Evolutionary conservation across 306 rosid genomes (phyloP).

Genomic region (Castanea mollissima): DNA sequence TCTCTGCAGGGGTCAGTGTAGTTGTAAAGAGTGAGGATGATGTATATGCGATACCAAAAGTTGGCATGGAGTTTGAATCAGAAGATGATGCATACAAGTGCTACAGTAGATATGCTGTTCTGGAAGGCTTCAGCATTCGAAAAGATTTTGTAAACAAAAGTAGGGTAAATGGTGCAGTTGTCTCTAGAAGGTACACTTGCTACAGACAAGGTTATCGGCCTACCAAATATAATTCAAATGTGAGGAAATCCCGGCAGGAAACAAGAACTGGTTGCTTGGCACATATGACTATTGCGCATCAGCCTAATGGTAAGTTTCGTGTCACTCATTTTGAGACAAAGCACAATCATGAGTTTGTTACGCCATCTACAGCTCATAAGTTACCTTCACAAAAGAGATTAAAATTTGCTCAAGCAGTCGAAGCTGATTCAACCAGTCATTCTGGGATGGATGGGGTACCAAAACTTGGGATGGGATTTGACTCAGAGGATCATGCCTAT

Average conservation of each 20-base stretch:
- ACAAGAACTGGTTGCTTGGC: slow-evolving; percentile 73
- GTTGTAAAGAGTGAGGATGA: slow-evolving; percentile 28
- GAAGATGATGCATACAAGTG: slow-evolving; percentile 61
- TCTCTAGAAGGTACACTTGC: slow-evolving; percentile 66
- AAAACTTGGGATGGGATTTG: slow-evolving; percentile 62
- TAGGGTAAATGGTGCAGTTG: slow-evolving; percentile 49
- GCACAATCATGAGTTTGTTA: slow-evolving; percentile 59
- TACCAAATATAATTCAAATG: slow-evolving; percentile 17
- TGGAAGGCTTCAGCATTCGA: slow-evolving; percentile 61
- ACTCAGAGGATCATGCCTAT: slow-evolving; percentile 54
- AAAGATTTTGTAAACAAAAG: slow-evolving; percentile 67
- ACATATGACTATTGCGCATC: slow-evolving; percentile 65
- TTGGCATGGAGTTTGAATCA: slow-evolving; percentile 59
- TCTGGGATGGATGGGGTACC: slow-evolving; percentile 48
- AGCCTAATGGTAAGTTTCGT: slow-evolving; percentile 48
- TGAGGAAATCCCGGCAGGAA: slow-evolving; percentile 41
- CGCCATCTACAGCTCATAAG: slow-evolving; percentile 41
- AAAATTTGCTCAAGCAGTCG: slow-evolving; percentile 56
- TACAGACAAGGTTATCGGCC: slow-evolving; percentile 57
- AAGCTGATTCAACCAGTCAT: slow-evolving; percentile 30
- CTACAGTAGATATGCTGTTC: slow-evolving; percentile 51
- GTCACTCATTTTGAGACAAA: slow-evolving; percentile 47
- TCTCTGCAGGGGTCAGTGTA: slow-evolving; percentile 19
- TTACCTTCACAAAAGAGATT: slow-evolving; percentile 59
- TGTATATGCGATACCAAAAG: slow-evolving; percentile 27